Percentiles rank a stretch among this genome's conserved stretches.
phyloP scores from a whole-genome alignment of 768 basidiomycete genomes.

The Lactarius trivialis region DNA sequence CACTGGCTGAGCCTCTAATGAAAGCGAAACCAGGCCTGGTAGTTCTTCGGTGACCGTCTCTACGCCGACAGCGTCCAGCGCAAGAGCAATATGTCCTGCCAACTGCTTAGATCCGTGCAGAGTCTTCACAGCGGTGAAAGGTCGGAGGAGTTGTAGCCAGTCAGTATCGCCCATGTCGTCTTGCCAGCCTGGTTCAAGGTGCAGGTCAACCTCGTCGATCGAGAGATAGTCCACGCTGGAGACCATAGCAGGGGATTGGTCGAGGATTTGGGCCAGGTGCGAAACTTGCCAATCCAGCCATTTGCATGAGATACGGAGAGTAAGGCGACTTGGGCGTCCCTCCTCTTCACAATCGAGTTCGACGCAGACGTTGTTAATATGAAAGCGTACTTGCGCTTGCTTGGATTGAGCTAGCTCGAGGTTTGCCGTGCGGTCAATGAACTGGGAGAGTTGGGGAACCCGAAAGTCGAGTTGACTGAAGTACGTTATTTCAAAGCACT shows the following conservation, averaged over 20 bases:
- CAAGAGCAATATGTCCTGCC: background rate
- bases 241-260: background rate
- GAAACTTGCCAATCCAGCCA: slow-evolving; percentile 1
- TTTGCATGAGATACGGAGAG: background rate
- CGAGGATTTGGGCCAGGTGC: slow-evolving; percentile 4
- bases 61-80: background rate
- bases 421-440: background rate
- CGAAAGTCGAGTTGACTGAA: background rate
- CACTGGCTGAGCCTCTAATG: background rate
- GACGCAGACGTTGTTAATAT: background rate
- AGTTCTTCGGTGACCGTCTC: background rate
- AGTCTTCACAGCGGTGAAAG: background rate
- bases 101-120: background rate
- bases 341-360: background rate
- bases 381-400: background rate
- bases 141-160: background rate
- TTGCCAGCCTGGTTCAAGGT: too few relatives aligned
- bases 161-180: background rate
- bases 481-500: background rate
- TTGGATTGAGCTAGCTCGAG: background rate
- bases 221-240: background rate
- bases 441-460: background rate
- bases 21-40: background rate
- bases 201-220: background rate
- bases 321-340: background rate